Conservation (phyloP, 805 yeast genomes). For the Lachancea lanzarotensis region DNA sequence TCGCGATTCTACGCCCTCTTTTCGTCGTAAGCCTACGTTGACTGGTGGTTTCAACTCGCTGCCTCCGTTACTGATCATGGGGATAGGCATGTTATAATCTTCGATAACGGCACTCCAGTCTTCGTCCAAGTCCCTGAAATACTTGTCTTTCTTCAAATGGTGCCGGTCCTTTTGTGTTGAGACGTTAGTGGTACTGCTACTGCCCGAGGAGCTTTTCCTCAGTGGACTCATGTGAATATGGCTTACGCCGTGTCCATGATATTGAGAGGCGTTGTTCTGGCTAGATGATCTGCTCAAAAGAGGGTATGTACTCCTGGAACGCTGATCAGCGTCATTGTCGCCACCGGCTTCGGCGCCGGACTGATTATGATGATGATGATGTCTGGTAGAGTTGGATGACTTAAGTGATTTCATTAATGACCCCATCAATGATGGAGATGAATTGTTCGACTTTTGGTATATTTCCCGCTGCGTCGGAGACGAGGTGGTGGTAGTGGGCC, state of each 20-base stretch:
- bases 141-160: constrained; percentile 25
- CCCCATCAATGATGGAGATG: constrained; percentile 10
- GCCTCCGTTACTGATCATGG: constrained; percentile 28
- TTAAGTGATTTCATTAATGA: constrained; percentile 10
- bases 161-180: constrained; percentile 1
- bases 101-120: constrained; percentile 87
- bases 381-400: constrained; percentile 4
- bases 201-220: constrained; percentile 6
- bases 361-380: neutral
- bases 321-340: constrained; percentile 24
- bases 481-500: constrained; percentile 12
- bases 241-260: constrained; percentile 3
- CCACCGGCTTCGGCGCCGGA: neutral
- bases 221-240: constrained; percentile 9
- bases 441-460: constrained; percentile 18
- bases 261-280: neutral
- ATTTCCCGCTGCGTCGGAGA: constrained; percentile 18
- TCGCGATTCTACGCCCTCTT: constrained; percentile 7
- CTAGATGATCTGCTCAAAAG: constrained; percentile 4
- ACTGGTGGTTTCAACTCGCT: constrained; percentile 14
- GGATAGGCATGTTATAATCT: constrained; percentile 32
- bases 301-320: constrained; percentile 24
- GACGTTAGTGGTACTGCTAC: neutral
- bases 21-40: constrained; percentile 2
- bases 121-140: constrained; percentile 71